Percentiles rank a stretch among this genome's conserved stretches.
Evolutionary conservation across 441 rosid species (phyloP).

Genomic region (Euphorbia corollata): DNA sequence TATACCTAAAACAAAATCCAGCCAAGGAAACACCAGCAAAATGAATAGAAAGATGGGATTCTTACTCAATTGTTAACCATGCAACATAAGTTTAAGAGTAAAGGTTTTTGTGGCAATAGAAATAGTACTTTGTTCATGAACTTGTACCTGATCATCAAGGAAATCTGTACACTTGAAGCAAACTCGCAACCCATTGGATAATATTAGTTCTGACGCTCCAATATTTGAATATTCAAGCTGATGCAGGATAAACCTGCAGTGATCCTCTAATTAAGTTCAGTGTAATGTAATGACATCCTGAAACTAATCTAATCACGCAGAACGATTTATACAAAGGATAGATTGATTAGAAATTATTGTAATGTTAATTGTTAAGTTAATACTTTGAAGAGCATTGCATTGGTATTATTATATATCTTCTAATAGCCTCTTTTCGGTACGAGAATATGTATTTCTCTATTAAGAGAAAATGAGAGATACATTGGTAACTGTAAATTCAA

Average conservation of each 20-base stretch:
- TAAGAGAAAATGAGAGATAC: background rate
- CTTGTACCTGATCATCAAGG: conserved; percentile 86
- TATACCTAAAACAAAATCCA: background rate
- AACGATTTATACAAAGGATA: background rate
- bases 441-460: background rate
- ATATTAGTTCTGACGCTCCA: conserved; percentile 68
- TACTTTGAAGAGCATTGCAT: background rate
- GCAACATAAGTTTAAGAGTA: background rate
- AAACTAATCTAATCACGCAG: background rate
- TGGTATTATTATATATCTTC: background rate
- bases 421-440: background rate
- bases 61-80: conserved; percentile 1
- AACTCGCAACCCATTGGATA: conserved; percentile 89
- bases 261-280: conserved; percentile 24
- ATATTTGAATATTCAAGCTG: conserved; percentile 64
- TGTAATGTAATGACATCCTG: conserved; percentile 12
- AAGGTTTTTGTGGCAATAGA: background rate
- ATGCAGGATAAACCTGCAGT: conserved; percentile 48
- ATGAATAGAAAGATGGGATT: background rate
- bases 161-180: conserved; percentile 85
- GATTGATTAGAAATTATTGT: background rate
- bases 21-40: background rate
- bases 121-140: conserved; percentile 15
- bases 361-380: background rate
- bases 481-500: background rate